phyloP scores from a whole-genome alignment of 441 rosid species.

The Eugenia klotzschiana region DNA sequence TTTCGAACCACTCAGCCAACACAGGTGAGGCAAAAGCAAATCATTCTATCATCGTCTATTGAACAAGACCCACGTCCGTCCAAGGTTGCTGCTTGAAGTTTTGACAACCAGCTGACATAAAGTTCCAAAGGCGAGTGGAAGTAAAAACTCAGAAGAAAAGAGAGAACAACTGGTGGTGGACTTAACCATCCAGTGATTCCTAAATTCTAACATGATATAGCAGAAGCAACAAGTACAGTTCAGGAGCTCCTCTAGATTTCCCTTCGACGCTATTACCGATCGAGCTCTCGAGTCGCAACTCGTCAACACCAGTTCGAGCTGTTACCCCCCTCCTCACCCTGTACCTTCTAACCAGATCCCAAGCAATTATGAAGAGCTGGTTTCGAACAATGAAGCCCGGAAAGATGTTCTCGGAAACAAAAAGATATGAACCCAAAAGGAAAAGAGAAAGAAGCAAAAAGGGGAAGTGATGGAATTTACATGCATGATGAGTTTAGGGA shows the following conservation, averaged over 20 bases:
- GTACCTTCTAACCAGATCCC: not conserved
- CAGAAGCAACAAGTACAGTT: not conserved
- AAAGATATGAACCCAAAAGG: not conserved
- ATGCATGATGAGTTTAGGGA: not conserved
- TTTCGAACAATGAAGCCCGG: not conserved
- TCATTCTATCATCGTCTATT: not conserved
- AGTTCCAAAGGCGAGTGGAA: not conserved
- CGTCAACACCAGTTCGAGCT: not conserved
- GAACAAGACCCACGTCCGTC: not conserved
- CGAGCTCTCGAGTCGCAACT: not conserved
- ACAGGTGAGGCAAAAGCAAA: not conserved
- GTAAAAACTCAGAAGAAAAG: not conserved
- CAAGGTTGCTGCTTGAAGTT: not conserved
- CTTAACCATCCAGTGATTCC: not conserved
- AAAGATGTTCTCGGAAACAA: not conserved
- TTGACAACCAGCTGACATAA: not conserved
- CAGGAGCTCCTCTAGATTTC: not conserved
- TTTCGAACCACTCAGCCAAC: not conserved
- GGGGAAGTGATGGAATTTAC: not conserved
- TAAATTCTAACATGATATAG: not conserved
- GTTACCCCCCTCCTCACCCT: not conserved
- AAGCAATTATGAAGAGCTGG: not conserved
- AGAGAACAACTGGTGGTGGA: not conserved
- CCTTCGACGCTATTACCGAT: not conserved
- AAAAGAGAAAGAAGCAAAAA: not conserved